Base-by-base conservation (phyloP, 2,329 filamentous ascomycete genomes). In the Neopestalotiopsis rosae region DNA sequence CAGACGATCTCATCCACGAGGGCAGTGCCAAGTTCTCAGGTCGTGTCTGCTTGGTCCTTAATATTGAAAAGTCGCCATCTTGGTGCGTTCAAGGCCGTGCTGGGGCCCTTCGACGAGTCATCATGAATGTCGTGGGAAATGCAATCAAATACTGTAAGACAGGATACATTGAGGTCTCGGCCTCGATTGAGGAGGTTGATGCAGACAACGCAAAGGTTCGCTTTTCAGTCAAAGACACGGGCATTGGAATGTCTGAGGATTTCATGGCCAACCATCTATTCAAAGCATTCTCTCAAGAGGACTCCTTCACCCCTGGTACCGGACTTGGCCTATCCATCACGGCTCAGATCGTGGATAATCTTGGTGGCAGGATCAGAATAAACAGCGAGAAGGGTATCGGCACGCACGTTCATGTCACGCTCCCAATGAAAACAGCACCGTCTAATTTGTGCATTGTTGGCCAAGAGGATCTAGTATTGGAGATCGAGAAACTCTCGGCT, bases 291-390 rank as follows among this genome's bases (percentile, higher is more conserved):
- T 79, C 84, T 0, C 91, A 93, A 70, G 91, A 93, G 73, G 85
- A 92, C 62, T 78, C 82, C 0, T 76, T 93, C 1, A 82, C 86
- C 0, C 85, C 87, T 0, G 91, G 91, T 0, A 88, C 88, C 0
- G 91, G 91, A 0, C 81, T 93, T 0, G 91, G 91, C 0, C 78
- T 93, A 38, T 90, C 88, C 56, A 87, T 93, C 9, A 90, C 93
- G 2, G 84, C 86, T 24, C 81, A 83, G 65, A 87, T 93, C 6
- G 86, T 73, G 4, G 69, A 68, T 6, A 69, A 69, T 45, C n/a
- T 75, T 3, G 69, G 61, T 0, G 73, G 72, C 1, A 70, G 68
- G 5, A 70, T 76, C 30, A 68, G 52, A 12, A 69, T 75, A 24
- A 65, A 73, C 32, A 74, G 73, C 71, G 82, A 85, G 67, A 79